Percentiles rank a stretch among this genome's conserved stretches.
phyloP scores from a whole-genome alignment of 1,284 basidiomycete genomes.

The Bondarzewia mesenterica region DNA sequence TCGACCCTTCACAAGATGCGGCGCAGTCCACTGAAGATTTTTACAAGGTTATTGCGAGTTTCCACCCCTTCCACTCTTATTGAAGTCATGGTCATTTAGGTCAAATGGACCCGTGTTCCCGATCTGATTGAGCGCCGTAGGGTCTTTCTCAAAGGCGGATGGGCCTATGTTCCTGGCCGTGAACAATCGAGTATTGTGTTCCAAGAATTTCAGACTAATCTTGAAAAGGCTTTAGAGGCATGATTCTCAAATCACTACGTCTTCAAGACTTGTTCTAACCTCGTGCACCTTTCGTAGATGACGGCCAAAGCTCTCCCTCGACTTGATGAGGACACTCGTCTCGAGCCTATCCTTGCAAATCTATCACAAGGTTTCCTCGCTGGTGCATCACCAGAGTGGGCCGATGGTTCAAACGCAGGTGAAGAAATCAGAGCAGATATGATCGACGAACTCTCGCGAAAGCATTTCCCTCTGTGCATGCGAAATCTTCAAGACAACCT shows the following conservation, averaged over 20 bases:
- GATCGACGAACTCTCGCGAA: slow-evolving; percentile 82
- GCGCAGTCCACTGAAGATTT: slow-evolving; percentile 43
- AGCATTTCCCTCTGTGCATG: slow-evolving; percentile 97
- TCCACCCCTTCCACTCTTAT: neutral
- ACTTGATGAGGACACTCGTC: slow-evolving; percentile 92
- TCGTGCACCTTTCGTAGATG: slow-evolving; percentile 36
- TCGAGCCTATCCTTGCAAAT: slow-evolving; percentile 88
- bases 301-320: slow-evolving; percentile 87
- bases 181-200: slow-evolving; percentile 87
- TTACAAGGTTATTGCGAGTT: slow-evolving; percentile 51
- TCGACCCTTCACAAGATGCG: slow-evolving; percentile 4
- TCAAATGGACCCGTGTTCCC: slow-evolving; percentile 86
- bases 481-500: slow-evolving; percentile 81
- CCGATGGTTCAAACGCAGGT: slow-evolving; percentile 41
- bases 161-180: slow-evolving; percentile 82
- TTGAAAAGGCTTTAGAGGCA: slow-evolving; percentile 82
- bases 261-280: neutral
- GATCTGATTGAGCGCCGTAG: slow-evolving; percentile 85
- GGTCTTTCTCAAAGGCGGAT: slow-evolving; percentile 76
- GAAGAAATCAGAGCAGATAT: slow-evolving; percentile 85
- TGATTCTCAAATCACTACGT: slow-evolving; percentile 14
- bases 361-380: slow-evolving; percentile 92
- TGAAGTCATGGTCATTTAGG: slow-evolving; percentile 23
- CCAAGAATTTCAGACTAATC: slow-evolving; percentile 74
- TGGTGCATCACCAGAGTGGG: slow-evolving; percentile 83